Evolutionary conservation across 2,329 filamentous ascomycete genomes (phyloP), one percentile per base, ranked within the genome.

Genomic region (Epichloe gansuensis): DNA sequence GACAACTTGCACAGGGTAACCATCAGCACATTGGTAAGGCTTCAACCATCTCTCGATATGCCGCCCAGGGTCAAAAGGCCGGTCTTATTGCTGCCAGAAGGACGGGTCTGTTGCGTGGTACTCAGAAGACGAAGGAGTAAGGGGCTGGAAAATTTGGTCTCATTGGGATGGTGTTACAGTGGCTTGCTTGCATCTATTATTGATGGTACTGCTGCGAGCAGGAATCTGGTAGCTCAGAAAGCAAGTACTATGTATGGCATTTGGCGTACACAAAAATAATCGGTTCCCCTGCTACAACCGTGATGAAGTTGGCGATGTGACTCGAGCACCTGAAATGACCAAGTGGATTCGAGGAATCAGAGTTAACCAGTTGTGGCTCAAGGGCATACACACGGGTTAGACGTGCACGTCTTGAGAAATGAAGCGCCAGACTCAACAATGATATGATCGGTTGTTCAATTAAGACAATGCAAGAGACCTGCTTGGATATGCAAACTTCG

Each of bases 21-120:
- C 93, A 98, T 78, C 93, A 98, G 83, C 93, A 98, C 78, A 96
- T 96, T 72, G 91, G 93, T 87, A 97, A 98, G 81, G 93, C 93
- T 69, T 98, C 93, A 64, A 98, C 93, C 74, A 98, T 98, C 78
- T 95, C 89, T 67, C 86, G 93, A 75, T 95, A 95, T 80, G 93
- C 93, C 69, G 86, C 85, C 74, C 86, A 90, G 77, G 93, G 93
- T 87, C 93, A 98, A 81, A 98, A 98, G 85, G 93, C 93, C 69
- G 93, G 93, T 96, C 91, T 98, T 73, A 98, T 98, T 80, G 93
- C 93, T 76, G 93, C 93, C 77, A 84, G 93, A 77, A 88, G 94
- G 83, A 98, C 93, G 75, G 93, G 93, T 96, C 85, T 98, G 78
- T 84, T 98, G 73, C 91, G 93, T 80, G 93, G 93, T 95, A 97